Percentiles rank a stretch among this genome's conserved stretches.
These are phyloP conservation scores for Nepenthes gracilis DNA, from an alignment of 148 eudicot genomes.

Conservation along the genomic window DNA sequence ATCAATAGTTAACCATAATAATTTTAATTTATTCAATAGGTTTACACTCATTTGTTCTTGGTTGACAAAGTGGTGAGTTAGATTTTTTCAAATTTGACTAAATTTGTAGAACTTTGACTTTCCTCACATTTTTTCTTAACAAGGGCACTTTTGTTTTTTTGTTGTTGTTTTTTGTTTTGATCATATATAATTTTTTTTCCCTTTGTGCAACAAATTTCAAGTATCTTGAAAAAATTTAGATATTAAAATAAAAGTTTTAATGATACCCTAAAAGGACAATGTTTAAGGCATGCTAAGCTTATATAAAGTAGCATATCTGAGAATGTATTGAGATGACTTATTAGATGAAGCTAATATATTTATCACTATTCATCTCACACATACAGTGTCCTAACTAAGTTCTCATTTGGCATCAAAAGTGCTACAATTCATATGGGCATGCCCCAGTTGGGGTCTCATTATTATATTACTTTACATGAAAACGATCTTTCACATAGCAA, in stretches of 20 bases:
- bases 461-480: slow-evolving; percentile 19
- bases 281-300: slow-evolving; percentile 10
- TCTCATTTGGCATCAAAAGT: slow-evolving; percentile 15
- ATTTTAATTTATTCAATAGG: too few relatives aligned
- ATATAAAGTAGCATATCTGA: slow-evolving; percentile 14
- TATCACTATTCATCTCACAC: slow-evolving; percentile 15
- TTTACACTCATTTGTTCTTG: too few relatives aligned
- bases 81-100: too few relatives aligned
- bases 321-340: slow-evolving; percentile 9
- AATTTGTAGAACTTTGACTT: too few relatives aligned
- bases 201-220: not conserved
- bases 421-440: slow-evolving; percentile 17
- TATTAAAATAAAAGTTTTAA: slow-evolving; percentile 3
- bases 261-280: not conserved
- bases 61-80: too few relatives aligned
- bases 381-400: not conserved
- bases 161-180: too few relatives aligned
- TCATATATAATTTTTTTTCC: too few relatives aligned
- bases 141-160: too few relatives aligned
- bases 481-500: slow-evolving; percentile 9
- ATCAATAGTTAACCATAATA: too few relatives aligned
- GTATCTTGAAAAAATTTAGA: slow-evolving; percentile 7
- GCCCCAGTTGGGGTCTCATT: slow-evolving; percentile 19
- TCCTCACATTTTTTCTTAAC: too few relatives aligned
- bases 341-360: slow-evolving; percentile 13